Evolutionary conservation across 257 asterid genomes (phyloP).

Genomic region (Nicotiana attenuata): DNA sequence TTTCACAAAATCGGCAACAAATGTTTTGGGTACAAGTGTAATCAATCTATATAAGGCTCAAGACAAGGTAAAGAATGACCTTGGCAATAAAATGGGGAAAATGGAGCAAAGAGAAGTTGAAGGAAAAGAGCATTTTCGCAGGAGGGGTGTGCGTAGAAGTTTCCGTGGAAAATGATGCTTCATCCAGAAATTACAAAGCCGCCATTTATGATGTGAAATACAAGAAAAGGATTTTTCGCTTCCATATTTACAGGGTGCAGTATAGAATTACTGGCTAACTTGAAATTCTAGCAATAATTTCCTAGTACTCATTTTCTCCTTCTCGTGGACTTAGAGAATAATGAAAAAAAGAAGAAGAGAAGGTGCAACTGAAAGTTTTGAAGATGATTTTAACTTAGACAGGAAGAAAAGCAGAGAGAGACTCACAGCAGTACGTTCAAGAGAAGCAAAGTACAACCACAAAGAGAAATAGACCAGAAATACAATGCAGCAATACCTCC

Average conservation of each 20-base stretch:
- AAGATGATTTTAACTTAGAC: neutral
- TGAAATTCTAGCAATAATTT: neutral
- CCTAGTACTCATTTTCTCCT: neutral
- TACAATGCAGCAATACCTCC: conserved; percentile 52
- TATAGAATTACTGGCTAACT: neutral
- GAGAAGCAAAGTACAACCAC: neutral
- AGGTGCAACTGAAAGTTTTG: neutral
- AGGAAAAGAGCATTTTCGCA: neutral
- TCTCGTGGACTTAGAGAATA: neutral
- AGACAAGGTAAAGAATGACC: neutral
- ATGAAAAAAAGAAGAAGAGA: neutral
- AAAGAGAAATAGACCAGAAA: neutral
- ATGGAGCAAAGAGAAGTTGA: neutral
- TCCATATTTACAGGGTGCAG: neutral
- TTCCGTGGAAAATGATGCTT: neutral
- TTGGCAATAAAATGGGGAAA: neutral
- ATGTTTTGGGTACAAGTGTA: neutral
- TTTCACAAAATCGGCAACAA: neutral
- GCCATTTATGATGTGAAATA: neutral
- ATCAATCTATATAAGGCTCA: neutral
- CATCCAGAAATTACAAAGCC: neutral
- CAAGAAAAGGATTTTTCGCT: neutral
- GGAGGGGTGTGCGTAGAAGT: neutral
- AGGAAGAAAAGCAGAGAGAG: neutral
- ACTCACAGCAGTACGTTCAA: neutral